Evolutionary conservation across 1,284 basidiomycete genomes (phyloP).

Genomic region (Tilletia indica): DNA sequence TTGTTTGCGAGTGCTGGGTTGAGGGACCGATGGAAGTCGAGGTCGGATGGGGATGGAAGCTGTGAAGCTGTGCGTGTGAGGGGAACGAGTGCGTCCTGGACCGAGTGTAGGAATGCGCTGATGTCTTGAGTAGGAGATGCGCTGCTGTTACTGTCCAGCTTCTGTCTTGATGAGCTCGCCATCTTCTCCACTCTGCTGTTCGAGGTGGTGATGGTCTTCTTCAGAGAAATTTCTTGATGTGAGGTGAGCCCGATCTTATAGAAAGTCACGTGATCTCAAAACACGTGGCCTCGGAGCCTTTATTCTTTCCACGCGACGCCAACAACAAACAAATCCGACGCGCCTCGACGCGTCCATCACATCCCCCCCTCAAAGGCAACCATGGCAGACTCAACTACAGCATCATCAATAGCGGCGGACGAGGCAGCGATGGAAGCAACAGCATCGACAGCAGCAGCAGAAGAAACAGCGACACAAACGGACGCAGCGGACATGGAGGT

Average conservation of each 20-base stretch:
- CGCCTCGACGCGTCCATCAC: too few species aligned
- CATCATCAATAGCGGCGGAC: neutral
- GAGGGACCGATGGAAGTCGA: conserved; percentile 80
- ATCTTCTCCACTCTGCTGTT: neutral
- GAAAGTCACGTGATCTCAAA: neutral
- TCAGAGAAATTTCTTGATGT: too few species aligned
- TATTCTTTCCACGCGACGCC: too few species aligned
- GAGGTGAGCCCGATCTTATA: too few species aligned
- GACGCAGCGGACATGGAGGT: neutral
- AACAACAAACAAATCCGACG: too few species aligned
- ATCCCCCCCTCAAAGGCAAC: too few species aligned
- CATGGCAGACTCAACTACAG: neutral
- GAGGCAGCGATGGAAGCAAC: neutral
- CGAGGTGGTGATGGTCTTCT: too few species aligned
- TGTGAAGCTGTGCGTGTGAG: conserved; percentile 48
- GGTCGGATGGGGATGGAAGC: conserved; percentile 62
- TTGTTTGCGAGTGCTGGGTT: conserved; percentile 69
- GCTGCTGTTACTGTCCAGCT: conserved; percentile 8
- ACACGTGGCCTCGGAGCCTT: too few species aligned
- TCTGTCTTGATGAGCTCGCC: conserved; percentile 16
- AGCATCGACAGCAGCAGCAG: neutral
- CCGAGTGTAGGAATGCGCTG: conserved; percentile 30
- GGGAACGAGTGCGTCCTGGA: conserved; percentile 41
- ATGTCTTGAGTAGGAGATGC: conserved; percentile 18
- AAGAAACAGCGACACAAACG: neutral